Conservation (phyloP, 352 stramenopile genomes). For the Phytophthora palmivora region DNA sequence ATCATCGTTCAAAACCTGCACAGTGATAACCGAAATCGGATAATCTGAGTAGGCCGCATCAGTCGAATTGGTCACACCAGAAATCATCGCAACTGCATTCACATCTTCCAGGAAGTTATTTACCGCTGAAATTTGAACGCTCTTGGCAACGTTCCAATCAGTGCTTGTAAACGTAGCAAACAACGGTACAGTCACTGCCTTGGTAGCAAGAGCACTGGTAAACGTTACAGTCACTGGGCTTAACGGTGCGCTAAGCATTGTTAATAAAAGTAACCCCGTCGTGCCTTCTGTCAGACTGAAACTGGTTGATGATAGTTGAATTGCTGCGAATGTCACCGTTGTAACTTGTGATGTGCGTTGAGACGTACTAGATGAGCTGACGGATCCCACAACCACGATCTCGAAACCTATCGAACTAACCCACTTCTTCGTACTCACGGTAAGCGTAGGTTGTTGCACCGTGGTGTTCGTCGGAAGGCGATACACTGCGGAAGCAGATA, state of each 20-base stretch:
- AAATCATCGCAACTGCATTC: conserved; percentile 35
- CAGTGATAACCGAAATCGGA: conserved; percentile 23
- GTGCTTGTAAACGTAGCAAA: conserved; percentile 37
- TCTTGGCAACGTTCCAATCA: conserved; percentile 45
- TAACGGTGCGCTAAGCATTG: conserved; percentile 50
- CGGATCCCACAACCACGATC: conserved; percentile 39
- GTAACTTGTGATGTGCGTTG: conserved; percentile 36
- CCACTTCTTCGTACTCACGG: conserved; percentile 35
- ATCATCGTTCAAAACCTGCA: conserved; percentile 68
- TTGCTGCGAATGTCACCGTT: conserved; percentile 42
- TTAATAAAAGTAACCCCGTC: conserved; percentile 27
- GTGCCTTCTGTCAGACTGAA: conserved; percentile 56
- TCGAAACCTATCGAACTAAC: conserved; percentile 44
- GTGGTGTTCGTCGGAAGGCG: conserved; percentile 36
- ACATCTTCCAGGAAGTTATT: conserved; percentile 68
- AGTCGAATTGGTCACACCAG: conserved; percentile 31
- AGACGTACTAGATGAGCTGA: conserved; percentile 46
- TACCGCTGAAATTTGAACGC: conserved; percentile 43
- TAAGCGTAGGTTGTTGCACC: conserved; percentile 37
- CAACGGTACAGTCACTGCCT: conserved; percentile 34
- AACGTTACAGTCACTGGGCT: conserved; percentile 46
- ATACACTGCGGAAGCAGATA: conserved; percentile 47
- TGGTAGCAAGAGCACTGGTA: conserved; percentile 33
- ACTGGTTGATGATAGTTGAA: conserved; percentile 46
- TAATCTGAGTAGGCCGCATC: conserved; percentile 48